phyloP scores from a whole-genome alignment of 495 filamentous ascomycete genomes.

The Aspergillus cristatus region DNA sequence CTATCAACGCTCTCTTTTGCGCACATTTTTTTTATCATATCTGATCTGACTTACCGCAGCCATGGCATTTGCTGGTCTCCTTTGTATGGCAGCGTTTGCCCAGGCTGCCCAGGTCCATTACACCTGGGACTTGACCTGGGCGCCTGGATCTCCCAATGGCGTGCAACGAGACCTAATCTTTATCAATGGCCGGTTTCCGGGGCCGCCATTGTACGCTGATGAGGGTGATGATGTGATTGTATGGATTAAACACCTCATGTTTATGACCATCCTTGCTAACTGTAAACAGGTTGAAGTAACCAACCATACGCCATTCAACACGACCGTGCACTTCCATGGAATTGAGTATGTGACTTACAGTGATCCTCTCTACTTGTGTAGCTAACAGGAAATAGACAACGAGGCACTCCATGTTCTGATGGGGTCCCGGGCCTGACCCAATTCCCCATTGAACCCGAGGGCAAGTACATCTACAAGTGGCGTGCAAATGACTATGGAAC shows the following conservation, averaged over 20 bases:
- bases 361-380: conserved; percentile 11
- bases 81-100: conserved; percentile 2
- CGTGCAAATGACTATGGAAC: conserved; percentile 37
- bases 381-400: conserved; percentile 1
- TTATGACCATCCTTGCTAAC: no score
- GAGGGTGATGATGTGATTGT: conserved; percentile 49
- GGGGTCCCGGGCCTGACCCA: conserved; percentile 39
- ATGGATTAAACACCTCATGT: no score
- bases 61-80: no score
- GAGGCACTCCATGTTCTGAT: conserved; percentile 31
- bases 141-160: conserved; percentile 28
- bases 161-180: conserved; percentile 35
- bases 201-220: conserved; percentile 42
- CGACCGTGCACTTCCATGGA: conserved; percentile 40
- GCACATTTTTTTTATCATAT: no score
- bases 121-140: conserved; percentile 29
- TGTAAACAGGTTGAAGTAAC: conserved; percentile 27
- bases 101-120: conserved; percentile 19
- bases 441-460: conserved; percentile 32
- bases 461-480: conserved; percentile 33
- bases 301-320: conserved; percentile 41
- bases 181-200: conserved; percentile 48
- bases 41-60: no score
- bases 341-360: conserved; percentile 5
- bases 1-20: no score